phyloP scores from a whole-genome alignment of 371 early-diverging fungal genomes.

The Mortierella sp. region DNA sequence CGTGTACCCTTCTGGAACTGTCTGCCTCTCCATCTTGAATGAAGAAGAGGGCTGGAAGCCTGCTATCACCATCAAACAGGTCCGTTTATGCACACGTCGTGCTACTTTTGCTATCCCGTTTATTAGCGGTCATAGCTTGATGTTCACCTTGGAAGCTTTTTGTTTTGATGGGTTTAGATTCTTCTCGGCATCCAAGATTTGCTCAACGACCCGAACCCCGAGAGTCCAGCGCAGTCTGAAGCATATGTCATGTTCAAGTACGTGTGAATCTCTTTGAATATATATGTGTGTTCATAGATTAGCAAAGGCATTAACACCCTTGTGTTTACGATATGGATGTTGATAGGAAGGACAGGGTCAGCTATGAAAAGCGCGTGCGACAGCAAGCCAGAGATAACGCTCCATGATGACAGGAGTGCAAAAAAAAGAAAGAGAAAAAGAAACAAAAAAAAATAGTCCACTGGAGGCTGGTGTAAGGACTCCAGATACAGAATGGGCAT shows the following conservation, averaged over 20 bases:
- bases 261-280: constrained; percentile 14
- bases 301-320: not conserved
- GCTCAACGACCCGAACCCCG: constrained; percentile 96
- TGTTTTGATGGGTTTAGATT: constrained; percentile 61
- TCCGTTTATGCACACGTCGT: constrained; percentile 47
- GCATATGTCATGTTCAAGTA: constrained; percentile 89
- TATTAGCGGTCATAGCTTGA: not conserved
- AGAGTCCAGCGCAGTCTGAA: constrained; percentile 96
- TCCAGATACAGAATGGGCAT: no score
- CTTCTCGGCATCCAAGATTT: constrained; percentile 93
- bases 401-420: constrained; percentile 26
- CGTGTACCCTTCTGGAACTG: constrained; percentile 98
- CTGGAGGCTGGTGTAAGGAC: no score
- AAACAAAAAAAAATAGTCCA: not conserved
- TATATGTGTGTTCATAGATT: not conserved
- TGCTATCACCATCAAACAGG: constrained; percentile 97
- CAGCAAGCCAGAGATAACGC: constrained; percentile 75
- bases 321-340: not conserved
- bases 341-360: constrained; percentile 67
- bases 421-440: not conserved
- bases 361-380: constrained; percentile 81
- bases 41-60: constrained; percentile 99
- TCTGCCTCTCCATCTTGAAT: constrained; percentile 98
- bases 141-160: not conserved
- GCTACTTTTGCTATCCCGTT: not conserved